Base-by-base conservation (phyloP, 345 rosid species). In the Laguncularia racemosa region DNA sequence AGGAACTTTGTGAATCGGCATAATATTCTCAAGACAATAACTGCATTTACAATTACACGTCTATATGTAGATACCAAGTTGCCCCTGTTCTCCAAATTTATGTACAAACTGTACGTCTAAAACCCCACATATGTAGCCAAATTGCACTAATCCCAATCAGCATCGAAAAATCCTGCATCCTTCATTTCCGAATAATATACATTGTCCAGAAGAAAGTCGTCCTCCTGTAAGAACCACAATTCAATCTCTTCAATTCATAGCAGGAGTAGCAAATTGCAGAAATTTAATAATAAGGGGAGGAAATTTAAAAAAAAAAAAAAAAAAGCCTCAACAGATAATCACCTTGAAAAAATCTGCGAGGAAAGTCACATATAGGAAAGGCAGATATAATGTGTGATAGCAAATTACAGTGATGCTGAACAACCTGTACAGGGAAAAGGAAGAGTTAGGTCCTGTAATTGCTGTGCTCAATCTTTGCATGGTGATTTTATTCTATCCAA, bases 321-420 rank as follows among this genome's bases (percentile, higher is more conserved):
- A 15, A 0, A 14, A 12, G 14, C 7, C 28, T 28, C 15, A 40
- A 13, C 14, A 14, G 7, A 14, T 21, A 16, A 43, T 60, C 62
- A 88, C 98, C 96, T 78, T 91, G 81, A 92, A 92, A 71, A 92
- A 89, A 78, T 92, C 98, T 10, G 95, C 87, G 40, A 89, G 79
- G 59, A 92, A 92, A 33, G 90, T 89, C 40, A 74, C 26, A 53
- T 86, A 84, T 16, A 89, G 69, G 68, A 92, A 85, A 53, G 96
- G 98, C 54, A 92, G 89, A 77, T 89, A 92, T 23, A 81, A 80
- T 2, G 86, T 73, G 52, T 89, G 96, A 73, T 89, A 89, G 81
- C 91, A 80, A 48, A 86, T 73, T 56, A 72, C 70, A 50, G 79
- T 70, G 64, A 69, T 54, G n/a, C 79, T 73, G 57, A 83, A 92